Evolutionary conservation across 306 rosid genomes (phyloP), one percentile per base, ranked within the genome.

Genomic region (Mimosa pudica): DNA sequence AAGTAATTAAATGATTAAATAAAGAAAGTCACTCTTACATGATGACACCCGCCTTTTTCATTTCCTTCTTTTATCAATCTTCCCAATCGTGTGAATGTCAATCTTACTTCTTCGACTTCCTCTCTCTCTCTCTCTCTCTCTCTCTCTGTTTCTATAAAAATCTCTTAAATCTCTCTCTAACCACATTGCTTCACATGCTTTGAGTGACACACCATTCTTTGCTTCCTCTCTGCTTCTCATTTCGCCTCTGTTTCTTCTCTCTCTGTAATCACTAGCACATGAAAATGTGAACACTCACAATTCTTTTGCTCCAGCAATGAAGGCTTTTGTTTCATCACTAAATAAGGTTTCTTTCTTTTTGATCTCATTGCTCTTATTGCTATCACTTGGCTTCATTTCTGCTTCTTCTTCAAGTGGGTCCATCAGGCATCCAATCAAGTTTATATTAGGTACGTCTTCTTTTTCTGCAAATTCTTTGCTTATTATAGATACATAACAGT

Each of bases 41-140:
- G 76, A 78, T 82, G 84, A 76, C 76, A 83, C 94, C 90, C 89
- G 87, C 90, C 86, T 71, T 85, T 91, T 88, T 82, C 51, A 78
- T 82, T 73, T 75, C 60, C 71, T 70, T 30, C 30, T 24, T 71
- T 16, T 62, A 73, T 73, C 51, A 30, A 79, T 83, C 86, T 82
- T 87, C 81, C 77, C 89, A 90, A 24, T 24, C 85, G 86, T 70
- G 74, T 70, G 74, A 45, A 90, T 86, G 86, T 20, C 30, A 24
- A 24, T 24, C 36, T 69, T 36, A 70, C n/a, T 68, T 16, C 10
- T 47, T 36, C 68, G 10, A 58, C 18, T 66, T 60, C 69, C 33
- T 67, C 62, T 51, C 30, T 44, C 1, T 57, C 57, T 66, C 88
- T 86, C 11, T 46, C n/a, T 8, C 32, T 4, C 55, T 17, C 60